Evolutionary conservation across 108 stramenopile species (phyloP), one percentile per base, ranked within the genome.

Genomic region (Fistulifera pelliculosa): DNA sequence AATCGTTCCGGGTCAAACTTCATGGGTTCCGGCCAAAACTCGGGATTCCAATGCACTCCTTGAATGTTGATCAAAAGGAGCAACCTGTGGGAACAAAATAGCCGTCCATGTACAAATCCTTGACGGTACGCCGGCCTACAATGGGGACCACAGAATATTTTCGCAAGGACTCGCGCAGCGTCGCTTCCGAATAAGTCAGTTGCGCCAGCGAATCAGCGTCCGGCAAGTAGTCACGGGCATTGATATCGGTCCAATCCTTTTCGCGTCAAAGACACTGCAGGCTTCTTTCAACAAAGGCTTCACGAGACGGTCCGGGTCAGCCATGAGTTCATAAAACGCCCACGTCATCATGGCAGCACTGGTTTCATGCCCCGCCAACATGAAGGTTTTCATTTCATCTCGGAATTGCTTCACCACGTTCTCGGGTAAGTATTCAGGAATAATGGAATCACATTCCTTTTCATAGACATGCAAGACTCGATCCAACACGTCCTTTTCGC

Each of bases 311-410:
- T 68, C 65, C 6, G 31, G 31, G 47, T 85, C 27, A 39, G 69
- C 65, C 19, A 56, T 52, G 18, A 85, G 49, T 43, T 64, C 71
- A 56, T 74, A 79, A 19, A 80, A 45, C 0, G 77, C 72, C 77
- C 71, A 80, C 13, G 65, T 51, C 45, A 71, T 74, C 61, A 71
- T 73, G 45, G 79, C 78, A n/a, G 78, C 39, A 16, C 74, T 79
- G 13, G 83, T 85, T 48, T 85, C 83, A 52, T 85, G 83, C 18
- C 81, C 83, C 17, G 83, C 79, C 19, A 78, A 12, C 47, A 85
- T 15, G 43, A 85, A 76, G 11, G 79, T 80, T 56, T 80, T 80
- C 25, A 73, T 63, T 70, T 85, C 83, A 56, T 70, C 75, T 31
- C 54, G 60, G 16, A 85, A 61, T 61, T 85, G 66, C 4, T 26